Base-by-base conservation (phyloP, 768 basidiomycete species). In the Lenzites betulinus region DNA sequence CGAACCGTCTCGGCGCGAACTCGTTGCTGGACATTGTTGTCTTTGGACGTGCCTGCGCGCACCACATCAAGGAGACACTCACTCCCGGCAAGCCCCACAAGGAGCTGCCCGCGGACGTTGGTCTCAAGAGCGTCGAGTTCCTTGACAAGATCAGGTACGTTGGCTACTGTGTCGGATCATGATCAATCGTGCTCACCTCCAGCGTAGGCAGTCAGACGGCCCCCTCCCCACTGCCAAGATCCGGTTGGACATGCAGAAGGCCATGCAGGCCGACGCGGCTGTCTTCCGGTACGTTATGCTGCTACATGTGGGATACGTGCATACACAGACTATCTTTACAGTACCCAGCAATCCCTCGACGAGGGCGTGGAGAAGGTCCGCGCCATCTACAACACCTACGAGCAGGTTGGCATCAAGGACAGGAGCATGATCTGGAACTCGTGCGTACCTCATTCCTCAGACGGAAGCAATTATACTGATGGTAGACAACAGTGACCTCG, bases 371-470 rank as follows among this genome's bases (percentile, higher is more conserved):
- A 83, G 76, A 95, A 93, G 79, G 80, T 99, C 69, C 82, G 81
- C 58, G 79, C 81, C 42, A 93, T 98, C 67, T 95, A 95, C 82
- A 86, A 89, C 71, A 92, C 84, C 70, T 98, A 87, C 76, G 82
- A 89, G 66, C 83, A 96, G 44, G 91, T 99, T 65, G 92, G 95
- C 54, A 92, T 97, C 81, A 95, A 97, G 80, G 97, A 98, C 76
- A 84, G 97, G 71, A 93, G 92, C 77, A 92, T 98, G 95, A 97
- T 98, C 76, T 99, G 96, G 97, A 98, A 98, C 79, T 93, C 93
- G 95, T 96, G 70, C 64, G 93, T 76, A 15, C 71, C 11, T 18
- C 9, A 9, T 25, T 35, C 51, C 38, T 39, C 63, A 16, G 15
- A 15, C 25, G 7, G 4, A 7, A 33, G 4, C 11, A 20, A 2